Conservation (phyloP, 139 green algal genomes). For the Coelastrella sp. region DNA sequence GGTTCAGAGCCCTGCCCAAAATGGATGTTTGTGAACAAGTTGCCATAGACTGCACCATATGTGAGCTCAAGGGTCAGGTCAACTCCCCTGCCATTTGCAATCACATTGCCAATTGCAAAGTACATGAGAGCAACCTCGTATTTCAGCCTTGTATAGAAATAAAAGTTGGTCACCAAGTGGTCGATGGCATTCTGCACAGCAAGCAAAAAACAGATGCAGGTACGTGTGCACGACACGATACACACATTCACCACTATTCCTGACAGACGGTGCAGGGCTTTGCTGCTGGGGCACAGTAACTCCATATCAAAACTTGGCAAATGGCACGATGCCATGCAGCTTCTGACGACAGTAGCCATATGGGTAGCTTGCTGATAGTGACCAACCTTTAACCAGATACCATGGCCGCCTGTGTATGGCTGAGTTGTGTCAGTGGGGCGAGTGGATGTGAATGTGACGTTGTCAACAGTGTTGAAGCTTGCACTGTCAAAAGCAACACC, state of each 20-base stretch:
- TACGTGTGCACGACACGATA: too few relatives aligned
- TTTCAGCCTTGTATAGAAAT: conserved; percentile 19
- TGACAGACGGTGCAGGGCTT: too few relatives aligned
- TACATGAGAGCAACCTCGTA: conserved; percentile 38
- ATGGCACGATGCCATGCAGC: too few relatives aligned
- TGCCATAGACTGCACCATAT: conserved; percentile 33
- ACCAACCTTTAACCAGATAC: conserved; percentile 36
- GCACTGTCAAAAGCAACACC: conserved; percentile 29
- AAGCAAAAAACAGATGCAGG: background rate
- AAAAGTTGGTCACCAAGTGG: conserved; percentile 20
- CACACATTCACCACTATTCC: too few relatives aligned
- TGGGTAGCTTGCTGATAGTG: too few relatives aligned
- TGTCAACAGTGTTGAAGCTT: conserved; percentile 45
- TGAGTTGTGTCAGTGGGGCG: background rate
- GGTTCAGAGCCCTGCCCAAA: conserved; percentile 14
- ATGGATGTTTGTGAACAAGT: conserved; percentile 40
- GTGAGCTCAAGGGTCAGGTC: conserved; percentile 40
- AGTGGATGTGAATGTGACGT: conserved; percentile 33
- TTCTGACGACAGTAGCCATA: too few relatives aligned
- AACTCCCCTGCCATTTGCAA: conserved; percentile 12
- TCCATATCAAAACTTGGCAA: too few relatives aligned
- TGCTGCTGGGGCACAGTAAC: background rate
- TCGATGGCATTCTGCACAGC: conserved; percentile 21
- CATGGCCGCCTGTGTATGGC: conserved; percentile 4
- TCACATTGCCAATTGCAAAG: conserved; percentile 43